Evolutionary conservation across 176 grass and related monocot genomes (phyloP), one percentile per base, ranked within the genome.

Genomic region (Urochloa ruziziensis): DNA sequence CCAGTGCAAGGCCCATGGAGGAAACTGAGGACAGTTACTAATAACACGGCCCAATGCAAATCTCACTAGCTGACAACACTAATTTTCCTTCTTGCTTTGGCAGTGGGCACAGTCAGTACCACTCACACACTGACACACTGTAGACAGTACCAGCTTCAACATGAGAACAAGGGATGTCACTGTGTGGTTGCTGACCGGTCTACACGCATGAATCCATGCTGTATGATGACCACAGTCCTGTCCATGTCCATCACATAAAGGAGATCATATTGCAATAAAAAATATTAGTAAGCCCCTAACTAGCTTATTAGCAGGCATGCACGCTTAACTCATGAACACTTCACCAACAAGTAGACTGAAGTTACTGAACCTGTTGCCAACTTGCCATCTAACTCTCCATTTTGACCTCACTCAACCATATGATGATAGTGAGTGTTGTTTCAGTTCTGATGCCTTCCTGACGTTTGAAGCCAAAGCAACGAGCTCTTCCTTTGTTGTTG

Each of bases 381-480:
- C n/a, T n/a, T n/a, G n/a, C n/a, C n/a, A 74, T 24, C 32, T 24
- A 53, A 37, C 73, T 57, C 51, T 37, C 33, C 6, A 56, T 56
- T n/a, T 24, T 74, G 71, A 53, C 11, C 46, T 73, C 17, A 73
- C 28, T 33, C 42, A 48, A 72, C 15, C 14, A 72, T 19, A 40
- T 40, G 37, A 40, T 7, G 42, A 70, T 35, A n/a, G 27, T 71
- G 5, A 13, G 21, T 30, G 27, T 28, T 57, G 23, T 56, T 72
- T 16, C n/a, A 18, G 36, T 53, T 28, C 51, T 67, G 49, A 89
- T 66, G 74, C 68, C 43, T 86, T 84, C 60, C 59, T 59, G 58
- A 37, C 33, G 69, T 74, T 66, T 42, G 19, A 87, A 87, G 61
- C 34, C 37, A 82, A 67, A 67, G 69, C 46, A 65, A 64, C 59